Percentiles rank a stretch among this genome's conserved stretches.
Conservation (phyloP, 2,329 filamentous ascomycete species). For the Pseudocercospora ulei region DNA sequence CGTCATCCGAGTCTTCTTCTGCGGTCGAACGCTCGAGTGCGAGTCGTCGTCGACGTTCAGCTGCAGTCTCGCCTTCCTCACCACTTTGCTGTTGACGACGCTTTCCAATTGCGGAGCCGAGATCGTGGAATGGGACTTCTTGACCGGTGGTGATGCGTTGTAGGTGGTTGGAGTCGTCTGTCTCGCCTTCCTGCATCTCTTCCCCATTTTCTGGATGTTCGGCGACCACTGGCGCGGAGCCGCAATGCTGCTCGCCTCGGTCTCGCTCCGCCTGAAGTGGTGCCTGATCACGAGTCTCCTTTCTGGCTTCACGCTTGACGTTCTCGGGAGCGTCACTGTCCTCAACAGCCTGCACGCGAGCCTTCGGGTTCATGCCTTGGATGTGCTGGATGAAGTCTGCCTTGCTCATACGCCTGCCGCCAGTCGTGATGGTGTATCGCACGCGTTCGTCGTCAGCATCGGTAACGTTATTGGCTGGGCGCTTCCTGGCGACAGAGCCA, state of each 20-base stretch:
- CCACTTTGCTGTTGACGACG: conserved; percentile 13
- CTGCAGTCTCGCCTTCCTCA: conserved; percentile 32
- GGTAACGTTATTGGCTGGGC: conserved; percentile 29
- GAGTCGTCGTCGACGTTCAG: conserved; percentile 40
- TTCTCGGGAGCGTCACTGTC: conserved; percentile 41
- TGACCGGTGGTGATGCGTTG: conserved; percentile 40
- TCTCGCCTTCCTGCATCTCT: conserved; percentile 26
- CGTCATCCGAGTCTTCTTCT: conserved; percentile 35
- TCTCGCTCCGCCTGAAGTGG: conserved; percentile 11
- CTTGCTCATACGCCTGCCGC: conserved; percentile 68
- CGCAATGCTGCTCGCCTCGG: conserved; percentile 10
- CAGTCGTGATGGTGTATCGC: conserved; percentile 64
- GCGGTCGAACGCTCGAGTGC: conserved; percentile 27
- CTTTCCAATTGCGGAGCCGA: conserved; percentile 30
- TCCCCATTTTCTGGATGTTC: conserved; percentile 19
- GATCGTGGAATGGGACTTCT: conserved; percentile 43
- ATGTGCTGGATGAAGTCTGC: conserved; percentile 69
- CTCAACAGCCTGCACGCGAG: conserved; percentile 46
- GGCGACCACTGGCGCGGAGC: conserved; percentile 21
- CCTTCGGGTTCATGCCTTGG: conserved; percentile 59
- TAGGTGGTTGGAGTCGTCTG: conserved; percentile 37
- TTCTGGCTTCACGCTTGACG: conserved; percentile 41
- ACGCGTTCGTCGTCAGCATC: conserved; percentile 61
- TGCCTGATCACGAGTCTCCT: conserved; percentile 35
- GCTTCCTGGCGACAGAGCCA: conserved; percentile 15